Percentiles rank a stretch among this genome's conserved stretches.
Conservation (phyloP, 441 rosid species). For the Cnidoscolus chayamansa region DNA sequence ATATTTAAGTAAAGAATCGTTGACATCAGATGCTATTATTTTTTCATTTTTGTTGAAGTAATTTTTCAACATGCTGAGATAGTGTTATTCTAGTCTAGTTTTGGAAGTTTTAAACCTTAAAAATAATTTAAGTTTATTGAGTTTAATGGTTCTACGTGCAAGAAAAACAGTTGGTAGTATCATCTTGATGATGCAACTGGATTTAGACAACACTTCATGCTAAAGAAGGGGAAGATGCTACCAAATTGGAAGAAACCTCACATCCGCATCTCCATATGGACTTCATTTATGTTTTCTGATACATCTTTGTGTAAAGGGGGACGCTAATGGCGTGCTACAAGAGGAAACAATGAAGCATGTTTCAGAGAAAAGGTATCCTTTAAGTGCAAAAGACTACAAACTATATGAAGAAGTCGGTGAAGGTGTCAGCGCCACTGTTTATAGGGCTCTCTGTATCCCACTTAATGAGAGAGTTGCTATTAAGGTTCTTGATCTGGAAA, state of each 20-base stretch:
- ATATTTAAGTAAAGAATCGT: not conserved
- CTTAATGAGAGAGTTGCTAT: constrained; percentile 84
- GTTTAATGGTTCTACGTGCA: constrained; percentile 29
- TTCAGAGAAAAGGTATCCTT: constrained; percentile 70
- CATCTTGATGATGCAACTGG: constrained; percentile 36
- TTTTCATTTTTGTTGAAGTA: not conserved
- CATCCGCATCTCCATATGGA: constrained; percentile 33
- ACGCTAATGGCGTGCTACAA: constrained; percentile 48
- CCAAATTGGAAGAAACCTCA: constrained; percentile 71
- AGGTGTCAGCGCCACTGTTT: constrained; percentile 94
- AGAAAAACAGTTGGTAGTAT: constrained; percentile 27
- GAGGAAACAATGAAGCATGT: constrained; percentile 49
- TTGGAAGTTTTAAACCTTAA: constrained; percentile 15
- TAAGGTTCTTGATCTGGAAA: constrained; percentile 95
- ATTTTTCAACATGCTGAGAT: not conserved
- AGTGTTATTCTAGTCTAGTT: constrained; percentile 12
- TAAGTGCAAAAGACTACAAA: constrained; percentile 72
- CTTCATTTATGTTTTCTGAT: constrained; percentile 31
- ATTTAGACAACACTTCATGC: constrained; percentile 25
- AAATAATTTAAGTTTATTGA: not conserved
- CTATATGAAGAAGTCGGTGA: constrained; percentile 94
- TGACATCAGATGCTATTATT: not conserved
- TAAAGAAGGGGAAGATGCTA: constrained; percentile 55
- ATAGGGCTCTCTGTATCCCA: constrained; percentile 90
- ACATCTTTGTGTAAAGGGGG: constrained; percentile 34